Evolutionary conservation across 106 monocot genomes (phyloP).

Genomic region (Posidonia australis): DNA sequence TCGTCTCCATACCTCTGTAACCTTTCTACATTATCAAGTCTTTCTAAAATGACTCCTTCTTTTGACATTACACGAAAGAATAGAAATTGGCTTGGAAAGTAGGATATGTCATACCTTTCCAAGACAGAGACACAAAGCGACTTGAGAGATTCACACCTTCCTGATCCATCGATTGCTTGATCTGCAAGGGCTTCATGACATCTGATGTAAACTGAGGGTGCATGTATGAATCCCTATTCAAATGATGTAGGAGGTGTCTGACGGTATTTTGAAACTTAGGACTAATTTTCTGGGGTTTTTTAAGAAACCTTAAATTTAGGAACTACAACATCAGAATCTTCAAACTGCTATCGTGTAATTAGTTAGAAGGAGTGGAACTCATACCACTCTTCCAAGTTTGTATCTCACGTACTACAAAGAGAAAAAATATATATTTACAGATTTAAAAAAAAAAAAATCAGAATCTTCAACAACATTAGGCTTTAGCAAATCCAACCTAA

Average conservation of each 20-base stretch:
- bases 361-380: too few species aligned
- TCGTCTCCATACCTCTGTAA: too few species aligned
- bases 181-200: constrained; percentile 99
- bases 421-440: too few species aligned
- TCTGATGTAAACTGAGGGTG: constrained; percentile 90
- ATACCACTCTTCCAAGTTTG: too few species aligned
- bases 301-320: constrained; percentile 98
- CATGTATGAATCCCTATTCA: constrained; percentile 80
- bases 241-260: constrained; percentile 66
- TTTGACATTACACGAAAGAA: neutral
- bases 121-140: constrained; percentile 82
- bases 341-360: too few species aligned
- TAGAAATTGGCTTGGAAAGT: too few species aligned
- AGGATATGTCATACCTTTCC: constrained; percentile 58
- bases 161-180: constrained; percentile 94
- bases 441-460: too few species aligned
- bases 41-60: too few species aligned
- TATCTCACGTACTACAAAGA: too few species aligned
- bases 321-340: constrained; percentile 68
- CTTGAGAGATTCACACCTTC: constrained; percentile 89
- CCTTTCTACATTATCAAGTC: too few species aligned
- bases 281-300: constrained; percentile 93
- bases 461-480: constrained; percentile 75
- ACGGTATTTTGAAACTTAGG: constrained; percentile 70
- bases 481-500: constrained; percentile 83